Conservation (phyloP, 768 basidiomycete species). For the Boletus fagicola region DNA sequence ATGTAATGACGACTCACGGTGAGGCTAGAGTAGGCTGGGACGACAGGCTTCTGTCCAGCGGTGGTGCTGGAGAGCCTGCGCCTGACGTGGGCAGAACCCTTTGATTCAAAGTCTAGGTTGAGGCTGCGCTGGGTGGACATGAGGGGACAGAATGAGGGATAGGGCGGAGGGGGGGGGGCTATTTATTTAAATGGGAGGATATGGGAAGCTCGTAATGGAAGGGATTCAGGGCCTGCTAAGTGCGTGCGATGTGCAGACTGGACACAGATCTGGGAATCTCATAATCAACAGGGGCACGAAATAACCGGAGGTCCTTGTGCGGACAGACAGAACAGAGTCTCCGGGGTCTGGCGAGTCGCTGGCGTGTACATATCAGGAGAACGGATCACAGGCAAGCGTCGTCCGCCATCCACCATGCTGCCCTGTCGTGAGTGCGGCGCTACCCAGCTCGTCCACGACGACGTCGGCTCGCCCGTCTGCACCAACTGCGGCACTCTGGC, state of each 20-base stretch:
- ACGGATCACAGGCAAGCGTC: no score
- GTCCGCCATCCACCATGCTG: no score
- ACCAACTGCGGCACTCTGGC: constrained; percentile 67
- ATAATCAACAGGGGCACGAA: background rate
- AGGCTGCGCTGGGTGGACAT: constrained; percentile 48
- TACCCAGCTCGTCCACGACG: constrained; percentile 52
- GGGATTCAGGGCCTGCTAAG: background rate
- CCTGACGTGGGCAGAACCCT: constrained; percentile 58
- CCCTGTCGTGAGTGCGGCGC: constrained; percentile 57
- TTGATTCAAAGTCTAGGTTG: constrained; percentile 56
- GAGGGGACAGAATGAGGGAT: constrained; percentile 26
- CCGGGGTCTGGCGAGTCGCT: background rate
- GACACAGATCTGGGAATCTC: background rate
- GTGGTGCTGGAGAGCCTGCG: constrained; percentile 66
- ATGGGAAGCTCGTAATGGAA: background rate
- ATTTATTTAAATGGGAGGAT: constrained; percentile 34
- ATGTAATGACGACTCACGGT: constrained; percentile 46
- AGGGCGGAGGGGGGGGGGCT: constrained; percentile 16
- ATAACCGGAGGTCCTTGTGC: background rate
- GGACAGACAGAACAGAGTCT: background rate
- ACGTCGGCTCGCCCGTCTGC: constrained; percentile 62
- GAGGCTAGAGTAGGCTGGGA: constrained; percentile 58
- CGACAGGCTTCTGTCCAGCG: constrained; percentile 45
- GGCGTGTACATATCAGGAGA: no score
- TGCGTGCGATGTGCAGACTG: constrained; percentile 2